These are phyloP conservation scores for Diutina ranongensis DNA, from an alignment of 1,139 yeast species.

Conservation along the genomic window DNA sequence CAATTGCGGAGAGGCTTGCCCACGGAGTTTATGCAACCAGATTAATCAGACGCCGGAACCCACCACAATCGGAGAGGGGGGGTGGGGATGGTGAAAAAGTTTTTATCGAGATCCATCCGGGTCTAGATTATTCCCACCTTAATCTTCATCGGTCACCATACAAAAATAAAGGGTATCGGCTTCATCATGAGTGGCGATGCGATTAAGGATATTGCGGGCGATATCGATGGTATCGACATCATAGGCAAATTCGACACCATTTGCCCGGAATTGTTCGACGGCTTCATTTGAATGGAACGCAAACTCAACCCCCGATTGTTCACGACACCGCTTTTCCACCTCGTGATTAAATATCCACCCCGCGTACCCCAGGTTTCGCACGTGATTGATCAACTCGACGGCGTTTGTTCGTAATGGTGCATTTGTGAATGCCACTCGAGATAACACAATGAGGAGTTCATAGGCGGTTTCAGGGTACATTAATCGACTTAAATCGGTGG, in stretches of 20 bases:
- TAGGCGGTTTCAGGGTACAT: constrained; percentile 32
- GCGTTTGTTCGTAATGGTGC: constrained; percentile 29
- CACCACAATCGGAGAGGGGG: too few species aligned
- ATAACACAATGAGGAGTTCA: constrained; percentile 39
- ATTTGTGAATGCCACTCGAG: constrained; percentile 47
- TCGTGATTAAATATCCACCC: constrained; percentile 27
- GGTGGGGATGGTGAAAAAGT: too few species aligned
- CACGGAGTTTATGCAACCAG: too few species aligned
- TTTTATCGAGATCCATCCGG: too few species aligned
- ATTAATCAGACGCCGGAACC: too few species aligned
- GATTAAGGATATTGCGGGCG: constrained; percentile 61
- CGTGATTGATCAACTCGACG: constrained; percentile 18
- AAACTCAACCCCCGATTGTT: constrained; percentile 8
- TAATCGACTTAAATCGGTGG: constrained; percentile 19
- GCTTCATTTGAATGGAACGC: background rate
- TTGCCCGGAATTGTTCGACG: background rate
- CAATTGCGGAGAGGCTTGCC: too few species aligned
- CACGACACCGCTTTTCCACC: constrained; percentile 32
- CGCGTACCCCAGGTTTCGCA: constrained; percentile 16
- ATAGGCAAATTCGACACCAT: constrained; percentile 16
- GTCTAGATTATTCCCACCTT: constrained; percentile 1
- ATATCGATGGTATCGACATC: constrained; percentile 55
- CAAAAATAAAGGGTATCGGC: constrained; percentile 65
- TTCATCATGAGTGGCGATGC: constrained; percentile 63
- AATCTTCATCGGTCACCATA: constrained; percentile 35